A percentile compares a stretch with the other conserved stretches of the same genome.
phyloP scores from a whole-genome alignment of 306 rosid species.

The Pachyrhizus erosus region DNA sequence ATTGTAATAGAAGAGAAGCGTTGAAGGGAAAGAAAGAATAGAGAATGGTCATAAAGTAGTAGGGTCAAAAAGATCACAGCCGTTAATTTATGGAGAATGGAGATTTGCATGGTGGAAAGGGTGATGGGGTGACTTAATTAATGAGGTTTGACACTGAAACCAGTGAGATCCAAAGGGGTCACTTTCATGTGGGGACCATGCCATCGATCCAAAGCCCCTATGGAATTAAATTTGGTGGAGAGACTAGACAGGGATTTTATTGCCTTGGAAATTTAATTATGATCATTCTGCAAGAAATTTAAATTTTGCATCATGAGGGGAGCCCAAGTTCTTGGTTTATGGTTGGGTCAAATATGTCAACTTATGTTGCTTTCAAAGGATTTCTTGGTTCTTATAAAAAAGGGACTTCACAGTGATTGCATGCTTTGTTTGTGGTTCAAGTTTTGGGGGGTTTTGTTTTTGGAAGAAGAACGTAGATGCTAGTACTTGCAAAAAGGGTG shows the following conservation, averaged over 20 bases:
- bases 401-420: neutral
- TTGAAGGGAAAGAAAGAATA: conserved; percentile 16
- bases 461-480: neutral
- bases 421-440: neutral
- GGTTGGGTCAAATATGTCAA: conserved; percentile 47
- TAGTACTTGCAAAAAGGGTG: neutral
- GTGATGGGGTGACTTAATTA: conserved; percentile 26
- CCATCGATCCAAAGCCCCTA: conserved; percentile 22
- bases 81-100: conserved; percentile 31
- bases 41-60: neutral
- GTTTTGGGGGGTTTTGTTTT: neutral
- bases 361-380: conserved; percentile 46
- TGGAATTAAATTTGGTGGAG: conserved; percentile 41
- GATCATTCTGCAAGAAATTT: conserved; percentile 35
- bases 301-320: conserved; percentile 41
- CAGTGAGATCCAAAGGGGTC: conserved; percentile 45
- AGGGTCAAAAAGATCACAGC: conserved; percentile 56
- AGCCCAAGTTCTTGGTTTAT: conserved; percentile 23
- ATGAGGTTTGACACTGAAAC: conserved; percentile 43
- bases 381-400: conserved; percentile 28
- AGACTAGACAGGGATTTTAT: conserved; percentile 38
- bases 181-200: conserved; percentile 46
- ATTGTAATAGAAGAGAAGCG: neutral
- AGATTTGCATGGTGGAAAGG: conserved; percentile 36
- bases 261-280: conserved; percentile 37